phyloP scores from a whole-genome alignment of 108 stramenopile genomes.

The Cyclotella baltica region DNA sequence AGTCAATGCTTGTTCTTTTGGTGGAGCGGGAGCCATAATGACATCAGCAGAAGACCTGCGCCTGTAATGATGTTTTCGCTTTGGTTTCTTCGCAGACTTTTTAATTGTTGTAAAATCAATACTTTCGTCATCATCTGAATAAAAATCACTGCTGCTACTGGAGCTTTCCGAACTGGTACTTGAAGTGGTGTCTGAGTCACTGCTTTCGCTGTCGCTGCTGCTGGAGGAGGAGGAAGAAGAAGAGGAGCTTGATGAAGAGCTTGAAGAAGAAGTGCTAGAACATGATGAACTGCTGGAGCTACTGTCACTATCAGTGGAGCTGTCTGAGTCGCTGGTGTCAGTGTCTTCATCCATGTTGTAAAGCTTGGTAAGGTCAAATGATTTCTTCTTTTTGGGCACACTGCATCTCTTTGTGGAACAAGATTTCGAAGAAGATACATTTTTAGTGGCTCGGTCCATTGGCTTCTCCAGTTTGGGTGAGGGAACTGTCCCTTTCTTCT shows the following conservation, averaged over 20 bases:
- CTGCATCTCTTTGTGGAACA: background rate
- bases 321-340: slow-evolving; percentile 27
- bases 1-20: slow-evolving; percentile 42
- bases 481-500: background rate
- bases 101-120: background rate
- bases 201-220: slow-evolving; percentile 4
- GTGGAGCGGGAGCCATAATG: slow-evolving; percentile 47
- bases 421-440: background rate
- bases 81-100: slow-evolving; percentile 28
- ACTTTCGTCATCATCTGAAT: slow-evolving; percentile 40
- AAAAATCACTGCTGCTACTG: slow-evolving; percentile 33
- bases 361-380: slow-evolving; percentile 14
- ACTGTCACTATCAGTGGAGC: slow-evolving; percentile 24
- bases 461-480: background rate
- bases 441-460: background rate
- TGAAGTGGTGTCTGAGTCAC: slow-evolving; percentile 28
- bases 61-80: slow-evolving; percentile 16
- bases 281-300: slow-evolving; percentile 11
- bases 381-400: slow-evolving; percentile 11
- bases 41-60: slow-evolving; percentile 42
- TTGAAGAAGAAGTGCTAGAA: slow-evolving; percentile 5
- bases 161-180: background rate
- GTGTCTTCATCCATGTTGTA: slow-evolving; percentile 8
- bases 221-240: background rate
- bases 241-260: background rate